phyloP scores from a whole-genome alignment of 768 basidiomycete species.

The Hypsizygus marmoreus region DNA sequence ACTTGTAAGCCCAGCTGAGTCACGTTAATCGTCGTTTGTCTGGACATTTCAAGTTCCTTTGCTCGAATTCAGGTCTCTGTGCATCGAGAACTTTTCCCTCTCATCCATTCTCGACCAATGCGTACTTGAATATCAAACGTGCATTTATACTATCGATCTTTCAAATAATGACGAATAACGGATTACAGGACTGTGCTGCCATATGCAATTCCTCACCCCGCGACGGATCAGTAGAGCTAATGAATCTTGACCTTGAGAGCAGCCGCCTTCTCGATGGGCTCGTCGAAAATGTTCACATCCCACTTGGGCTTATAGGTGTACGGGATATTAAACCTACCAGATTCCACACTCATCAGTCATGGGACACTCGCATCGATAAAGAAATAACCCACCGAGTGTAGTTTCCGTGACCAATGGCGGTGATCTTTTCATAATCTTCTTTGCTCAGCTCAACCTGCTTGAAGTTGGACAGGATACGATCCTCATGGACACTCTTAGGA shows the following conservation, averaged over 20 bases:
- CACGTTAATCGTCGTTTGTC: no score
- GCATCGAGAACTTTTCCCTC: no score
- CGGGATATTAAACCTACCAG: constrained; percentile 64
- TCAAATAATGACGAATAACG: no score
- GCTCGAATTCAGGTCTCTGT: no score
- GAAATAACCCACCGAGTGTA: constrained; percentile 36
- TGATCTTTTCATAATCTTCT: constrained; percentile 67
- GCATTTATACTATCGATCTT: no score
- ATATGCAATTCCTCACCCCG: no score
- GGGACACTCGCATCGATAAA: not conserved
- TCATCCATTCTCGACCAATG: no score
- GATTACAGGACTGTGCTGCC: no score
- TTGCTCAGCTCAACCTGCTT: constrained; percentile 66
- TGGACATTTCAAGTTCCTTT: no score
- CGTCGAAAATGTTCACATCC: constrained; percentile 74
- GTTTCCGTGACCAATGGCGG: constrained; percentile 49
- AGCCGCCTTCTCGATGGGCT: constrained; percentile 54
- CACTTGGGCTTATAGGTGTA: constrained; percentile 59
- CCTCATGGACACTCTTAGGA: constrained; percentile 78
- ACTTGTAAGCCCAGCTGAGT: no score
- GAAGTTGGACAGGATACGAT: constrained; percentile 77
- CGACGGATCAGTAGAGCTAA: no score
- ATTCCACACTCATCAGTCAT: not conserved
- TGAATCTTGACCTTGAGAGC: constrained; percentile 34
- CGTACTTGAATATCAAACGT: no score